Percentiles rank a stretch among this genome's conserved stretches.
Evolutionary conservation across 2,329 filamentous ascomycete genomes (phyloP).

Genomic region (Sarocladium kiliense): DNA sequence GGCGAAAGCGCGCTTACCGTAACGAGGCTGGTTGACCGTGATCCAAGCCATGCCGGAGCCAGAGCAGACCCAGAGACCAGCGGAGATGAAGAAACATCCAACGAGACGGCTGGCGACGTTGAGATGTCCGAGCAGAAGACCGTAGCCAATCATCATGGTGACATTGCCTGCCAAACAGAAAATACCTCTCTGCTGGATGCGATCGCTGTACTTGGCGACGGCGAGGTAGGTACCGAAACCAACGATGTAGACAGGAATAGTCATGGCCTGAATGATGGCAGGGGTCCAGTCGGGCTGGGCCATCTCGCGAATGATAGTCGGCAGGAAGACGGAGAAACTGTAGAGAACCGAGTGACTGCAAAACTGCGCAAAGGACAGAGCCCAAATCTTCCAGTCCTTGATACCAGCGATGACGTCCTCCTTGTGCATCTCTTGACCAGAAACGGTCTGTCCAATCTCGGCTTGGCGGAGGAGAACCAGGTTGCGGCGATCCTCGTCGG

Average conservation of each 20-base stretch:
- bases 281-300: neutral
- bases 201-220: slow-evolving; percentile 50
- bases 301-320: slow-evolving; percentile 51
- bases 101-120: slow-evolving; percentile 7
- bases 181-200: slow-evolving; percentile 21
- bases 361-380: slow-evolving; percentile 6
- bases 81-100: slow-evolving; percentile 10
- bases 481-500: slow-evolving; percentile 26
- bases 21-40: slow-evolving; percentile 13
- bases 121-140: slow-evolving; percentile 8
- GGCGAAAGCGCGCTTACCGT: slow-evolving; percentile 12
- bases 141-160: slow-evolving; percentile 11
- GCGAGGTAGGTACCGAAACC: slow-evolving; percentile 54
- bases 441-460: slow-evolving; percentile 23
- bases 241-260: slow-evolving; percentile 57
- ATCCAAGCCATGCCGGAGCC: slow-evolving; percentile 13
- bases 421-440: slow-evolving; percentile 34
- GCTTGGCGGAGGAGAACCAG: slow-evolving; percentile 18
- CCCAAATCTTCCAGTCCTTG: slow-evolving; percentile 64
- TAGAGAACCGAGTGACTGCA: slow-evolving; percentile 9
- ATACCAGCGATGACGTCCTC: slow-evolving; percentile 57
- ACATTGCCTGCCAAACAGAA: slow-evolving; percentile 10
- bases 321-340: slow-evolving; percentile 49
- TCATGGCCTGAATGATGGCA: slow-evolving; percentile 21
- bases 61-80: slow-evolving; percentile 11